Evolutionary conservation across 768 basidiomycete genomes (phyloP).

Genomic region (Trametes cinnabarina): DNA sequence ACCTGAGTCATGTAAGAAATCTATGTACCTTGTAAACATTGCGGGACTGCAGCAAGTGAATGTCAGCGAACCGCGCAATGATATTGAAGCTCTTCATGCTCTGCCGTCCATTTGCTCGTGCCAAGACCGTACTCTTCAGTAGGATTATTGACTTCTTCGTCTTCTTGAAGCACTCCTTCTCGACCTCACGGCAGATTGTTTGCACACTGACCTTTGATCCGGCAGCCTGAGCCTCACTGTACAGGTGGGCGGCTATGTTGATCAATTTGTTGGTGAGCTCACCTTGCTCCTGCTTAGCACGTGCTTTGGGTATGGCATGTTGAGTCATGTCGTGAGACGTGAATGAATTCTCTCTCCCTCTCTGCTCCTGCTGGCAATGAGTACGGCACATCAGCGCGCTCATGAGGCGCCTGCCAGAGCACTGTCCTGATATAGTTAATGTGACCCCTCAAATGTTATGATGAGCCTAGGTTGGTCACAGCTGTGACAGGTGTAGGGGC

Average conservation of each 20-base stretch:
- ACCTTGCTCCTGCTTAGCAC: not conserved
- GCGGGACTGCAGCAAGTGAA: no score
- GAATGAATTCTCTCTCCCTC: not conserved
- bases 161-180: not conserved
- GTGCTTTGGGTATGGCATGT: slow-evolving; percentile 3
- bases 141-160: slow-evolving; percentile 19
- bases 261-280: slow-evolving; percentile 4
- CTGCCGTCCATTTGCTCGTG: slow-evolving; percentile 21
- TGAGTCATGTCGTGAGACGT: slow-evolving; percentile 1
- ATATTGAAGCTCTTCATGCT: slow-evolving; percentile 29
- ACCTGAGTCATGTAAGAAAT: no score
- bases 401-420: not conserved
- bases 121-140: slow-evolving; percentile 18
- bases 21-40: no score
- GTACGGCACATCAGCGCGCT: not conserved
- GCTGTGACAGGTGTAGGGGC: no score
- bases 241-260: not conserved
- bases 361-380: not conserved
- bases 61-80: no score
- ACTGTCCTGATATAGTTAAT: not conserved
- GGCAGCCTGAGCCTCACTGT: not conserved
- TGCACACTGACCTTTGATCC: not conserved
- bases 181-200: not conserved
- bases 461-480: no score
- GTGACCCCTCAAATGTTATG: no score